Evolutionary conservation across 129 eudicot species (phyloP), one percentile per base, ranked within the genome.

Genomic region (Smallanthus sonchifolius): DNA sequence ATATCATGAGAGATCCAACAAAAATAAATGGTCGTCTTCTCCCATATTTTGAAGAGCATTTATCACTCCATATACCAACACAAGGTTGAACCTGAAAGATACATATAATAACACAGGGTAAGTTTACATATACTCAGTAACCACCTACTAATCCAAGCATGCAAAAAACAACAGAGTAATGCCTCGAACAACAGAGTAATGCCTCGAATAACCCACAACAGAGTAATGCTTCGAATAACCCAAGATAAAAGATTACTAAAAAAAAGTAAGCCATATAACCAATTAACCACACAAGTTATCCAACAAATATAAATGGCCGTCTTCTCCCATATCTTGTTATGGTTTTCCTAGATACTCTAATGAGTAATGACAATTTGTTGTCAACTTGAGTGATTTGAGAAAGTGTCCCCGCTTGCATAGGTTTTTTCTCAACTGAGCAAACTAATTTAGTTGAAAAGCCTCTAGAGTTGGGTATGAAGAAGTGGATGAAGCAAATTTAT

Each of bases 1-100:
- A 72, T 72, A 90, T 93, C 98, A 93, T 87, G 79, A 93, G 83
- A 63, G 98, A 79, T 79, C 98, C 97, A 67, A 85, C 76, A 60
- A 93, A 84, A 72, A 93, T 93, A 83, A 87, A 93, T 45, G 98
- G 96, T 14, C 96, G 77, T 76, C 96, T 87, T 84, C 97, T 90
- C 10, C 96, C 98, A 83, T 84, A 90, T 77, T 90, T 93, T 54
- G 98, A 93, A 69, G 89, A 39, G 83, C 98, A 92, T 77, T 88
- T 86, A 73, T 92, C 98, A 84, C 98, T 92, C 98, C 96, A 92
- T 37, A 92, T 92, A 52, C 98, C 98, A 69, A 92, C 98, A 84
- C 95, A 92, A 68, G 98, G 98, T 86, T 92, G 98, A 77, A 92
- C 98, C 98, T 92, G 84, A 75, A 81, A 74, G 20, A 34, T 66